Evolutionary conservation across 768 basidiomycete species (phyloP).

Genomic region (Punctularia strigosozonata): DNA sequence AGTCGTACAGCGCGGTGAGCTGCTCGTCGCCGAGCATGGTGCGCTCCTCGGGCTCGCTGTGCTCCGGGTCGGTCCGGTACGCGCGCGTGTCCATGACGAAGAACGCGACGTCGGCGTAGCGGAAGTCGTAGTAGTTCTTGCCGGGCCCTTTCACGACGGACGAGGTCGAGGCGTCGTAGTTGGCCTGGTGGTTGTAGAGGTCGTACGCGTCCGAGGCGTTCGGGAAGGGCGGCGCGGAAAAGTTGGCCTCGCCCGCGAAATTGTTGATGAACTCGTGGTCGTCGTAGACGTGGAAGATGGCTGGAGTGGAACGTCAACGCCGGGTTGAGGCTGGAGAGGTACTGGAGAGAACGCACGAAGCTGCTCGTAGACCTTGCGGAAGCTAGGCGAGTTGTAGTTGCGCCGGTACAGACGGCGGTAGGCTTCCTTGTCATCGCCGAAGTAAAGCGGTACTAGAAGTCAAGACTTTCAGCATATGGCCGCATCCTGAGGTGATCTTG

Average conservation of each 20-base stretch:
- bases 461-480: too few relatives aligned
- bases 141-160: too few relatives aligned
- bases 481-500: too few relatives aligned
- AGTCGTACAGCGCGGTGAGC: constrained; percentile 44
- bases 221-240: constrained; percentile 39
- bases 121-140: constrained; percentile 47
- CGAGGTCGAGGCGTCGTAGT: constrained; percentile 41
- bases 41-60: constrained; percentile 23
- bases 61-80: constrained; percentile 34
- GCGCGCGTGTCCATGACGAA: constrained; percentile 70
- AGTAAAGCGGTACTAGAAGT: constrained; percentile 51
- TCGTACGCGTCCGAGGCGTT: constrained; percentile 49
- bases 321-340: constrained; percentile 1
- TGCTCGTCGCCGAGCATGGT: constrained; percentile 68
- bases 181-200: constrained; percentile 51
- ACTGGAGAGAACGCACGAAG: constrained; percentile 38
- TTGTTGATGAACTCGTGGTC: constrained; percentile 70
- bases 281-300: constrained; percentile 59
- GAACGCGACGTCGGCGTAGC: constrained; percentile 57
- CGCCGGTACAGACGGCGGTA: constrained; percentile 60
- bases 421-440: constrained; percentile 42
- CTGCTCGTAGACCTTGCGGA: constrained; percentile 54
- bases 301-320: constrained; percentile 22
- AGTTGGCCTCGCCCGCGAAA: constrained; percentile 45
- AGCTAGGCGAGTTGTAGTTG: constrained; percentile 52